Base-by-base conservation (phyloP, 768 basidiomycete species). In the Auriscalpium microsporum region DNA sequence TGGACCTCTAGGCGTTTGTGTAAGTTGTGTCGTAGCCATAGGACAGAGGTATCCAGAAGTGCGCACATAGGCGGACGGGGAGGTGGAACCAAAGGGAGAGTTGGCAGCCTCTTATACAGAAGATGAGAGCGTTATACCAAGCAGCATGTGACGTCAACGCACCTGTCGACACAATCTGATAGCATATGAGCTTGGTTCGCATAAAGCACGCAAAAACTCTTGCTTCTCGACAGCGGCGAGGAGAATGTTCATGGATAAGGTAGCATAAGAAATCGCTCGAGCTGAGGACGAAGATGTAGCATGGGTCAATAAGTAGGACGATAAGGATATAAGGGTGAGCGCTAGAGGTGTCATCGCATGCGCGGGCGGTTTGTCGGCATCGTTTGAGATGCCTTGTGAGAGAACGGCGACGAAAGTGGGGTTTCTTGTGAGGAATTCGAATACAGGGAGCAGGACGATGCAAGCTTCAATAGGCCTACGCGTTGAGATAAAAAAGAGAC, bases 1-100 rank as follows among this genome's bases (percentile, higher is more conserved):
- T 73, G 69, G 0, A 78, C 75, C 55, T 86, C 81, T 5, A 87
- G 67, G 33, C 72, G 76, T 60, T 78, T 84, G 54, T 86, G 82
- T 34, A 87, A 68, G 63, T 86, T 86, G 60, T 88, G 85, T 16
- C 83, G 79, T 28, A 86, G 66, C 83, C 84, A 87, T 13, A 87
- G 71, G 7, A 83, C 73, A 60, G 81, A 83, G 55, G 81, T 85
- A 64, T 87, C 84, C n/a, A 87, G 63, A 21, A 87, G 54, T 3
- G 82, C 78, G 60, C 81, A 82, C 23, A 84, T 58, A 1, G 77
- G 76, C 1, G 81, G 72, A 50, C 76, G 71, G 9, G 72, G 68
- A 5, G 72, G 53, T 1, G 66, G 63, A 8, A 72, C 63, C 10
- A 65, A 53, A 1, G 83, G 76, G 42, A 86, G 70, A 13, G 72